These are phyloP conservation scores for Hemerocallis citrina DNA, from an alignment of 106 monocot genomes.

Conservation along the genomic window DNA sequence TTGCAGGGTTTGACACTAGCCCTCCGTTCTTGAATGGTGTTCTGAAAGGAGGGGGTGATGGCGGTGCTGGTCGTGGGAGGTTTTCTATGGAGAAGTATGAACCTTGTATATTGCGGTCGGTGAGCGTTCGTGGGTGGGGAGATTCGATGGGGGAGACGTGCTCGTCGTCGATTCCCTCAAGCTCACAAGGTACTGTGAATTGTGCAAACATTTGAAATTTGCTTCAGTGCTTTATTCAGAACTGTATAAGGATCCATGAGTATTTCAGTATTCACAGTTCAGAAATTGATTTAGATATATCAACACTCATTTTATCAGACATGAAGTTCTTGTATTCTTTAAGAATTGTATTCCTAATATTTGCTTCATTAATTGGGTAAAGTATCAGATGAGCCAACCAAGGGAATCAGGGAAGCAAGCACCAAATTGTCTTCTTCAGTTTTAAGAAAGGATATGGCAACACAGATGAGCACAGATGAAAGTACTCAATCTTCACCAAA, in stretches of 20 bases:
- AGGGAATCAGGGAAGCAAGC: slow-evolving; percentile 16
- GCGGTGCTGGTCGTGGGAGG: slow-evolving; percentile 12
- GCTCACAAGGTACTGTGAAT: slow-evolving; percentile 37
- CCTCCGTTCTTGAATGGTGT: slow-evolving; percentile 66
- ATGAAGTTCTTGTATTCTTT: neutral
- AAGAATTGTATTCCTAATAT: too few relatives aligned
- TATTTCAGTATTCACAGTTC: too few relatives aligned
- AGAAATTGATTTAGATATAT: too few relatives aligned
- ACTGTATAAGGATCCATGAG: too few relatives aligned
- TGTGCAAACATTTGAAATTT: too few relatives aligned
- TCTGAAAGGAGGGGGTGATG: slow-evolving; percentile 11
- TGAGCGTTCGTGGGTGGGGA: slow-evolving; percentile 46
- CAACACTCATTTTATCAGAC: too few relatives aligned
- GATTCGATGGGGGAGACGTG: slow-evolving; percentile 42
- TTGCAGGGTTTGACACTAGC: slow-evolving; percentile 23
- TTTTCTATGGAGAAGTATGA: slow-evolving; percentile 33
- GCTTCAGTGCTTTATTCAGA: too few relatives aligned
- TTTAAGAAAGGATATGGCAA: slow-evolving; percentile 65
- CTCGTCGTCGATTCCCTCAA: slow-evolving; percentile 47
- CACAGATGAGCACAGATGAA: slow-evolving; percentile 81
- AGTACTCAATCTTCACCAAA: slow-evolving; percentile 60
- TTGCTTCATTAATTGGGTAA: neutral
- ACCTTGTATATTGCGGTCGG: slow-evolving; percentile 32
- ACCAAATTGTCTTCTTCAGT: slow-evolving; percentile 22
- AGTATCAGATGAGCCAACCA: slow-evolving; percentile 38